Evolutionary conservation across 306 rosid species (phyloP).

Genomic region (Casuarina glauca): DNA sequence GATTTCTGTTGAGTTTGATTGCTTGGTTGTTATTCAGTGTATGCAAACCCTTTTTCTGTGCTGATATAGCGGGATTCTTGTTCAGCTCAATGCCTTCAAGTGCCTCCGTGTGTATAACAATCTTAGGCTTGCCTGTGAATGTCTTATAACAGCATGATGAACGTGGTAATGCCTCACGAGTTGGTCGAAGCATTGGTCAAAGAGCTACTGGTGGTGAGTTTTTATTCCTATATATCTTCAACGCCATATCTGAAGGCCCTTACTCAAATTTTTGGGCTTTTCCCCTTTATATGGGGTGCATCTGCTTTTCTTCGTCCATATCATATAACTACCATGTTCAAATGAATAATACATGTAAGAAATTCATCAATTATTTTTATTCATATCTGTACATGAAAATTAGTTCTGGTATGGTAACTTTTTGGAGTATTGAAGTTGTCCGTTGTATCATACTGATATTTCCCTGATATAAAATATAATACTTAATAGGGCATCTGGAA

Average conservation of each 20-base stretch:
- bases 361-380: not conserved
- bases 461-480: not conserved
- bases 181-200: slow-evolving; percentile 49
- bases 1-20: slow-evolving; percentile 14
- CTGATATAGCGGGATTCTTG: slow-evolving; percentile 54
- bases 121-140: slow-evolving; percentile 70
- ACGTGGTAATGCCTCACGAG: slow-evolving; percentile 52
- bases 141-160: slow-evolving; percentile 77
- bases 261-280: not conserved
- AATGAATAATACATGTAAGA: not conserved
- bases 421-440: not conserved
- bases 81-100: slow-evolving; percentile 53
- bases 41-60: slow-evolving; percentile 47
- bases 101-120: slow-evolving; percentile 54
- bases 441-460: not conserved
- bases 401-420: not conserved
- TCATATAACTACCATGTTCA: not conserved
- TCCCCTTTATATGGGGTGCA: not conserved
- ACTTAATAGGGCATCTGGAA: not conserved
- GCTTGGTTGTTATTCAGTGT: slow-evolving; percentile 35
- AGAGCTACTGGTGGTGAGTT: slow-evolving; percentile 63
- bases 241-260: not conserved
- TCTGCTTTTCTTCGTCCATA: not conserved
- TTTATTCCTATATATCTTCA: slow-evolving; percentile 27
- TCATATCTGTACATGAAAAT: not conserved